Evolutionary conservation across 257 asterid genomes (phyloP).

Genomic region (Przewalskia tangutica): DNA sequence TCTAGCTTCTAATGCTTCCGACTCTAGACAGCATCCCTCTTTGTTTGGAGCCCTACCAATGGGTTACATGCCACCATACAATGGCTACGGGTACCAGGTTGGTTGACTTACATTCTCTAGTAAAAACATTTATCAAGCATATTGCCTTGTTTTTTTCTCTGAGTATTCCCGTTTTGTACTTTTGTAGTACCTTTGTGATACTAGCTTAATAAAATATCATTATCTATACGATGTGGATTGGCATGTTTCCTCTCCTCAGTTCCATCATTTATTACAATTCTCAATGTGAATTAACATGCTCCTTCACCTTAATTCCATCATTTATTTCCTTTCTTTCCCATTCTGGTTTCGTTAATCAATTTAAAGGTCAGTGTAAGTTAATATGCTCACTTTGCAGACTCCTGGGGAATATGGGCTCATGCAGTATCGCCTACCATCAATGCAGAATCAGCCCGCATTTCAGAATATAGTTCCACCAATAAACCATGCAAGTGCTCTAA

Average conservation of each 20-base stretch:
- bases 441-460: conserved; percentile 64
- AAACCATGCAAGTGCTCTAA: conserved; percentile 55
- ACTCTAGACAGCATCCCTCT: conserved; percentile 64
- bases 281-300: neutral
- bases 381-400: conserved; percentile 54
- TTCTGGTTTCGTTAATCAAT: conserved; percentile 14
- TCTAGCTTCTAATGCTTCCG: conserved; percentile 41
- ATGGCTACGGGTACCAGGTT: conserved; percentile 97
- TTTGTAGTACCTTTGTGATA: neutral
- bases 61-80: conserved; percentile 80
- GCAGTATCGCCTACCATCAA: conserved; percentile 69
- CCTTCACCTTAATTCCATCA: neutral
- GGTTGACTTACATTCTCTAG: conserved; percentile 8
- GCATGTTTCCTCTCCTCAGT: neutral
- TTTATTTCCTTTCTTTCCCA: conserved; percentile 4
- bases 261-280: neutral
- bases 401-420: conserved; percentile 75
- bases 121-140: neutral
- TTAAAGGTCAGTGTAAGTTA: conserved; percentile 23
- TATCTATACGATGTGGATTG: neutral
- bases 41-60: conserved; percentile 71
- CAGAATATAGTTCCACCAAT: conserved; percentile 54
- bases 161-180: neutral
- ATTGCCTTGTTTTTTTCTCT: neutral
- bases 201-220: neutral